These are phyloP conservation scores for Hysterium pulicare DNA, from an alignment of 2,329 filamentous ascomycete genomes.

Conservation along the genomic window DNA sequence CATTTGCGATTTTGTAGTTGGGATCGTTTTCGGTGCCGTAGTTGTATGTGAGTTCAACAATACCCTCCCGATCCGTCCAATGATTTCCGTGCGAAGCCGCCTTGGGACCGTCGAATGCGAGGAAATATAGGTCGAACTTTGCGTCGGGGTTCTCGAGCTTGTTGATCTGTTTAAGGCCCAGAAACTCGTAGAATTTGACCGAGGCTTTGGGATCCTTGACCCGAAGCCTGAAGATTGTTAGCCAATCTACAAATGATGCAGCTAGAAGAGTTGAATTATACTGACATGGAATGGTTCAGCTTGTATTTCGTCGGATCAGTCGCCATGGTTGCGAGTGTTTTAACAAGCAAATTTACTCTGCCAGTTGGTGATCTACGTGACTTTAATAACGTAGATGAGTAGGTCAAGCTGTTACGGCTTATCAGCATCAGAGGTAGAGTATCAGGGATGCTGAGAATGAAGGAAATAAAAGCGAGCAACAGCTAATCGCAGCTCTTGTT, in stretches of 20 bases:
- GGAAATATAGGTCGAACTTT: slow-evolving; percentile 95
- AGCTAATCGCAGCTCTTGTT: not conserved
- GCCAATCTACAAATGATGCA: too few species aligned
- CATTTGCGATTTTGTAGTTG: slow-evolving; percentile 77
- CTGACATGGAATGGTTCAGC: slow-evolving; percentile 57
- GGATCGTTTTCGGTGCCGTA: slow-evolving; percentile 87
- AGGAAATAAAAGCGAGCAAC: not conserved
- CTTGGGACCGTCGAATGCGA: slow-evolving; percentile 77
- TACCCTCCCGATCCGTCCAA: slow-evolving; percentile 79
- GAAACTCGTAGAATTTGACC: slow-evolving; percentile 91
- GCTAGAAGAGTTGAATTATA: slow-evolving; percentile 1
- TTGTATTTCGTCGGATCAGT: slow-evolving; percentile 63
- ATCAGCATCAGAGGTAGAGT: not conserved
- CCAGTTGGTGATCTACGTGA: slow-evolving; percentile 2
- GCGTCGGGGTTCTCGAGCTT: slow-evolving; percentile 78
- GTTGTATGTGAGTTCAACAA: slow-evolving; percentile 81
- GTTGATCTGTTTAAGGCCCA: slow-evolving; percentile 81
- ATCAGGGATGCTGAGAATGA: not conserved
- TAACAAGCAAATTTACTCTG: slow-evolving; percentile 4
- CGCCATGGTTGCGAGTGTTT: slow-evolving; percentile 44
- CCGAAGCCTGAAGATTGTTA: slow-evolving; percentile 80
- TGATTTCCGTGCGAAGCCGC: slow-evolving; percentile 71
- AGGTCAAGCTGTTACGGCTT: not conserved
- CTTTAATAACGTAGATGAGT: not conserved
- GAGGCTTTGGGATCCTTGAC: slow-evolving; percentile 84